phyloP scores from a whole-genome alignment of 2,329 filamentous ascomycete genomes.

The Clarireedia sp. region DNA sequence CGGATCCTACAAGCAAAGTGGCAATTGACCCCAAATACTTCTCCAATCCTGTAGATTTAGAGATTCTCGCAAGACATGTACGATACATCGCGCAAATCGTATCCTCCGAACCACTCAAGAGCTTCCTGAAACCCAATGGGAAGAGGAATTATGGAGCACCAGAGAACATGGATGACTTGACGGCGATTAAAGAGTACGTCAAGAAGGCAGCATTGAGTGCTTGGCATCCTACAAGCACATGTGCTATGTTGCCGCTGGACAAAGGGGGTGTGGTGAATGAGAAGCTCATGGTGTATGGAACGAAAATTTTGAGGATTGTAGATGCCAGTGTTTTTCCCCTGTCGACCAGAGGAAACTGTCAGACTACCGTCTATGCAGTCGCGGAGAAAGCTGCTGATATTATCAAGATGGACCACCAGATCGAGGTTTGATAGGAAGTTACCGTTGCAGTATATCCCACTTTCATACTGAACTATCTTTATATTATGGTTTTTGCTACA shows the following conservation, averaged over 20 bases:
- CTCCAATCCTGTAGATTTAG: conserved; percentile 35
- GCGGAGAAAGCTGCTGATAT: conserved; percentile 17
- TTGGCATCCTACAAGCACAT: conserved; percentile 15
- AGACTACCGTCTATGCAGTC: conserved; percentile 14
- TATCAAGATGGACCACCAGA: conserved; percentile 2
- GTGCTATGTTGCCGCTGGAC: conserved; percentile 14
- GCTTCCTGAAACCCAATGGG: conserved; percentile 25
- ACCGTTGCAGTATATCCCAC: too few relatives aligned
- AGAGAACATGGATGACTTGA: background rate
- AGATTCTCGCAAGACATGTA: conserved; percentile 32
- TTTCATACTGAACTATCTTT: too few relatives aligned
- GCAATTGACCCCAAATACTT: conserved; percentile 36
- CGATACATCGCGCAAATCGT: conserved; percentile 30
- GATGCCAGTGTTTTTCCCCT: conserved; percentile 21
- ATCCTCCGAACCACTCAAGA: conserved; percentile 25
- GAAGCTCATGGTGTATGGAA: conserved; percentile 15
- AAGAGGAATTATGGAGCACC: background rate
- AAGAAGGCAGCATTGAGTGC: background rate
- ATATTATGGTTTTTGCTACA: too few relatives aligned
- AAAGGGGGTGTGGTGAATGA: conserved; percentile 16
- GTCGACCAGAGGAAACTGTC: conserved; percentile 10
- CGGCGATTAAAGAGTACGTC: background rate
- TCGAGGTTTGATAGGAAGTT: background rate
- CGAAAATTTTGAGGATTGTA: conserved; percentile 12
- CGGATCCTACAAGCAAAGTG: conserved; percentile 21